A percentile compares a stretch with the other conserved stretches of the same genome.
phyloP scores from a whole-genome alignment of 2,329 filamentous ascomycete species.

The Rhynchosporium secalis region DNA sequence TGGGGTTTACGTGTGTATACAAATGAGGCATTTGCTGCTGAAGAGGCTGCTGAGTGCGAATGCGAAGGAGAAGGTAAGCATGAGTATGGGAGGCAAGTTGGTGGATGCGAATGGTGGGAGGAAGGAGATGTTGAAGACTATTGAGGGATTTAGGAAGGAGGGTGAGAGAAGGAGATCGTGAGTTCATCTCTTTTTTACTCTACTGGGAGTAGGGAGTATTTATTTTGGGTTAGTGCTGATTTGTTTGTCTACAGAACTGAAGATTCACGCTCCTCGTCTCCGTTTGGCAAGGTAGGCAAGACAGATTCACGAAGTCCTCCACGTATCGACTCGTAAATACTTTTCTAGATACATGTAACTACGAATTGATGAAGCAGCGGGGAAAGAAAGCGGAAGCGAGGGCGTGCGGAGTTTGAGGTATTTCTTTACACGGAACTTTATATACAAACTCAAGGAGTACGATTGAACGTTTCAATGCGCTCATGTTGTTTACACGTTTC shows the following conservation, averaged over 20 bases:
- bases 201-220: not conserved
- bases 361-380: not conserved
- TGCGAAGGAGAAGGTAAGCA: conserved; percentile 82
- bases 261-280: conserved; percentile 28
- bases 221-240: conserved; percentile 9
- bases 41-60: conserved; percentile 79
- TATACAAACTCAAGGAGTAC: no score
- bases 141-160: conserved; percentile 83
- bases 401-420: conserved; percentile 10
- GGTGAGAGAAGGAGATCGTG: conserved; percentile 81
- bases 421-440: not conserved
- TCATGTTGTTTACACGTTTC: no score
- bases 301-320: conserved; percentile 31
- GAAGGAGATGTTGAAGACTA: conserved; percentile 89
- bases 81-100: conserved; percentile 85
- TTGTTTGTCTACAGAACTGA: conserved; percentile 24
- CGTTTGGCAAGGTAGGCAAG: conserved; percentile 28
- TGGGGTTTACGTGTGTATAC: conserved; percentile 91
- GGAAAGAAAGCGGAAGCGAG: conserved; percentile 9
- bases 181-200: conserved; percentile 43
- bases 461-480: no score
- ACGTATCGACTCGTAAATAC: conserved; percentile 31
- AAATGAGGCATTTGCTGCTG: conserved; percentile 91
- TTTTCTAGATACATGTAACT: not conserved
- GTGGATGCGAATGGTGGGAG: conserved; percentile 78